Evolutionary conservation across 139 green algal genomes (phyloP), one percentile per base, ranked within the genome.

Genomic region (Chlamydomonas sp.): DNA sequence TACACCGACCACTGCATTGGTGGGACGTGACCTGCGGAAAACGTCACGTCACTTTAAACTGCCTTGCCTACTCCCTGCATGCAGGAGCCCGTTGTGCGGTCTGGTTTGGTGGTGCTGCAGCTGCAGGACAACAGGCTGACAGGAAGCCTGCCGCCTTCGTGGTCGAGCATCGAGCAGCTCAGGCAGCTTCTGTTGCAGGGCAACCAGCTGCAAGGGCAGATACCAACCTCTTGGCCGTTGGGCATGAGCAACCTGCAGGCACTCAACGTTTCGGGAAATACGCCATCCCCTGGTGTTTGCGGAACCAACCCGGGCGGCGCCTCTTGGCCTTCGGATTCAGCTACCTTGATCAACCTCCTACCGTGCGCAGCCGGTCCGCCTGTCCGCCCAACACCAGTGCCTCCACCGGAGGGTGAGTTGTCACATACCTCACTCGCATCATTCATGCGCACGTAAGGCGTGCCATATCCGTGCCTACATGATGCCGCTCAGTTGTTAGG

Each of bases 111-210:
- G 7, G n/a, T 63, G 4, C 74, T 88, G 61, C 72, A 82, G 75
- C 74, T 88, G 74, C 62, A 82, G 61, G 58, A 82, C 74, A 88
- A 88, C 75, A 1, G 59, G 49, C 84, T 88, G 61, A 66, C 20
- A 18, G 84, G 74, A 1, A 14, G 7, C 8, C 75, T 88, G 84
- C 84, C 84, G 4, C 1, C 68, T 58, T 73, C 81, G 17, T 86
- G 81, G 81, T 79, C 68, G 15, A 57, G 62, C 63, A 68, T 86
- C 68, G 57, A 5, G 14, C 63, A 74, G 49, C 76, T 88, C 49
- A 74, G 15, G n/a, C 16, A 83, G 61, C 73, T 88, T 74, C 49
- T 1, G 12, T 49, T 88, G 49, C 14, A n/a, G 6, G 16, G 84
- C 75, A 88, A 88, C 84, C 58, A 63, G 59, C 69, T 85, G 20